Evolutionary conservation across 2,329 filamentous ascomycete species (phyloP).

Genomic region (Coleophoma cylindrospora): DNA sequence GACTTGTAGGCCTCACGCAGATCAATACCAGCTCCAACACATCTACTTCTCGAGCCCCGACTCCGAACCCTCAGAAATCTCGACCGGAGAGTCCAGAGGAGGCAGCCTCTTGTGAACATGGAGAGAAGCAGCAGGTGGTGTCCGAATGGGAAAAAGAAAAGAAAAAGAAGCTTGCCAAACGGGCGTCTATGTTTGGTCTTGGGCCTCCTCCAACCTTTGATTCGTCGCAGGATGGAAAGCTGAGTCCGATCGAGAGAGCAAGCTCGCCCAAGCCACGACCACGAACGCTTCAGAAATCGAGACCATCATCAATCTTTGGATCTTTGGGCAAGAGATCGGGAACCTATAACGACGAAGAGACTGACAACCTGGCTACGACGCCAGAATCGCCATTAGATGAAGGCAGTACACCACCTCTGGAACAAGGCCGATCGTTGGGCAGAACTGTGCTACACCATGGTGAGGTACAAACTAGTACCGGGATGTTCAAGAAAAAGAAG

Average conservation of each 20-base stretch:
- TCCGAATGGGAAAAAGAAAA: slow-evolving; percentile 15
- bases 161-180: slow-evolving; percentile 22
- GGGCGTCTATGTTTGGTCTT: slow-evolving; percentile 21
- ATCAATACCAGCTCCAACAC: slow-evolving; percentile 13
- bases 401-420: slow-evolving; percentile 1
- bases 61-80: too few relatives aligned
- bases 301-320: slow-evolving; percentile 26
- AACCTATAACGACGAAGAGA: slow-evolving; percentile 19
- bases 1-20: slow-evolving; percentile 15
- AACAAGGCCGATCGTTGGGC: slow-evolving; percentile 7
- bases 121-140: slow-evolving; percentile 6
- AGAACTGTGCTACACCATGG: slow-evolving; percentile 57
- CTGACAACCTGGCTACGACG: slow-evolving; percentile 12
- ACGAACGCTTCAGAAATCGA: slow-evolving; percentile 22
- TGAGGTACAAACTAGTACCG: slow-evolving; percentile 64
- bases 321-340: slow-evolving; percentile 26
- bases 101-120: too few relatives aligned
- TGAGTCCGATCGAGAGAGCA: slow-evolving; percentile 14
- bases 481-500: slow-evolving; percentile 67
- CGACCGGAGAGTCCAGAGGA: too few relatives aligned
- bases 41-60: too few relatives aligned
- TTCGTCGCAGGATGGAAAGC: slow-evolving; percentile 10
- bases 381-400: slow-evolving; percentile 20
- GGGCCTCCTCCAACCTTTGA: slow-evolving; percentile 15
- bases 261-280: slow-evolving; percentile 20